Evolutionary conservation across 768 basidiomycete species (phyloP).

Genomic region (Sarcodon aspratus): DNA sequence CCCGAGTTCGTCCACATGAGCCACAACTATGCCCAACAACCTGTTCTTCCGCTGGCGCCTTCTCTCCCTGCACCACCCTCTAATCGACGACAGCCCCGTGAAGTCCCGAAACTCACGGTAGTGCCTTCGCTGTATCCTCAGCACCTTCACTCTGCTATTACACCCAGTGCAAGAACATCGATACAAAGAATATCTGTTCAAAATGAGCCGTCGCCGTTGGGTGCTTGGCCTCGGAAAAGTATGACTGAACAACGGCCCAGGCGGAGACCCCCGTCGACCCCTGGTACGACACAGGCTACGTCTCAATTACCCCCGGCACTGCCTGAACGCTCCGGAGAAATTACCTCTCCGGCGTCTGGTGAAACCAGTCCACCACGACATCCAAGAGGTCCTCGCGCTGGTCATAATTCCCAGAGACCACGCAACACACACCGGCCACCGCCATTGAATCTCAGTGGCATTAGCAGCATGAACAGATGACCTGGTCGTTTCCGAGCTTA

Average conservation of each 20-base stretch:
- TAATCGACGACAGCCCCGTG: neutral
- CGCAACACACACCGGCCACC: neutral
- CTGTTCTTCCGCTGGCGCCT: neutral
- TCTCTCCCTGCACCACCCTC: neutral
- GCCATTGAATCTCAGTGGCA: neutral
- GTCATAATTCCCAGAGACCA: neutral
- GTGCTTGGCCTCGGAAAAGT: neutral
- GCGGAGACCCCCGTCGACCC: neutral
- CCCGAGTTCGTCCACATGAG: neutral
- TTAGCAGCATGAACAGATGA: neutral
- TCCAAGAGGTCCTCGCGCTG: neutral
- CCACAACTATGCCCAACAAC: too few species aligned
- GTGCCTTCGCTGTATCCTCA: neutral
- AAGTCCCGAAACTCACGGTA: neutral
- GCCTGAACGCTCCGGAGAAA: neutral
- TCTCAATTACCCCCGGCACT: neutral
- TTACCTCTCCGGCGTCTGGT: neutral
- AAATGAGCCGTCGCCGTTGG: neutral
- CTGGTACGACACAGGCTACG: too few species aligned
- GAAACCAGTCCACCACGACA: neutral
- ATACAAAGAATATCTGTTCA: neutral
- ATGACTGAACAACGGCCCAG: neutral
- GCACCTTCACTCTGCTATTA: neutral
- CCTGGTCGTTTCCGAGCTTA: too few species aligned
- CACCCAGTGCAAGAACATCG: neutral